A percentile compares a stretch with the other conserved stretches of the same genome.
phyloP scores from a whole-genome alignment of 805 yeast species.

The Myxozyma lipomycoides region DNA sequence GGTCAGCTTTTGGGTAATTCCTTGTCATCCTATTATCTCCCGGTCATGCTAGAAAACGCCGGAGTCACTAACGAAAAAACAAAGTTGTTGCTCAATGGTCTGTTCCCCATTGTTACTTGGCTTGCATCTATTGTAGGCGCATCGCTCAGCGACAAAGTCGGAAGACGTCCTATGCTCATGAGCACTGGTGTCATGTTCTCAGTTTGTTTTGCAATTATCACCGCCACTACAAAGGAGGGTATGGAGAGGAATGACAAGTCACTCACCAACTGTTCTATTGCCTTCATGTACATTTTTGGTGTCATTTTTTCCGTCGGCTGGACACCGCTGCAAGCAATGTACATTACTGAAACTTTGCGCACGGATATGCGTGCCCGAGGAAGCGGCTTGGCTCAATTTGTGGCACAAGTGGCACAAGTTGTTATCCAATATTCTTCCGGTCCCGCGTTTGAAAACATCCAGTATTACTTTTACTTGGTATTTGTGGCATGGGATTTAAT shows the following conservation, averaged over 20 bases:
- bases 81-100: slow-evolving; percentile 50
- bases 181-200: slow-evolving; percentile 34
- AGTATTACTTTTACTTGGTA: slow-evolving; percentile 56
- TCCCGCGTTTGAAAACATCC: slow-evolving; percentile 46
- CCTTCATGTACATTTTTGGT: slow-evolving; percentile 13
- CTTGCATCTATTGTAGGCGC: slow-evolving; percentile 35
- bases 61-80: slow-evolving; percentile 46
- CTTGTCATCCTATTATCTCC: slow-evolving; percentile 49
- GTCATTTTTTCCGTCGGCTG: slow-evolving; percentile 16
- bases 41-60: slow-evolving; percentile 48
- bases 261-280: slow-evolving; percentile 8
- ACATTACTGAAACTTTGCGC: slow-evolving; percentile 31
- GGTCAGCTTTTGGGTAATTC: slow-evolving; percentile 51
- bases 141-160: slow-evolving; percentile 34
- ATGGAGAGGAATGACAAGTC: slow-evolving; percentile 37
- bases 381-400: slow-evolving; percentile 33
- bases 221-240: slow-evolving; percentile 48
- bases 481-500: slow-evolving; percentile 53
- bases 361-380: slow-evolving; percentile 43
- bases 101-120: slow-evolving; percentile 45
- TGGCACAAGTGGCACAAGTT: slow-evolving; percentile 21
- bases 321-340: slow-evolving; percentile 26
- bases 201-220: slow-evolving; percentile 41
- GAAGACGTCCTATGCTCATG: slow-evolving; percentile 25
- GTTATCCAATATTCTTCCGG: slow-evolving; percentile 39